Conservation (phyloP, 371 early-diverging fungal species). For the Cokeromyces recurvatus region DNA sequence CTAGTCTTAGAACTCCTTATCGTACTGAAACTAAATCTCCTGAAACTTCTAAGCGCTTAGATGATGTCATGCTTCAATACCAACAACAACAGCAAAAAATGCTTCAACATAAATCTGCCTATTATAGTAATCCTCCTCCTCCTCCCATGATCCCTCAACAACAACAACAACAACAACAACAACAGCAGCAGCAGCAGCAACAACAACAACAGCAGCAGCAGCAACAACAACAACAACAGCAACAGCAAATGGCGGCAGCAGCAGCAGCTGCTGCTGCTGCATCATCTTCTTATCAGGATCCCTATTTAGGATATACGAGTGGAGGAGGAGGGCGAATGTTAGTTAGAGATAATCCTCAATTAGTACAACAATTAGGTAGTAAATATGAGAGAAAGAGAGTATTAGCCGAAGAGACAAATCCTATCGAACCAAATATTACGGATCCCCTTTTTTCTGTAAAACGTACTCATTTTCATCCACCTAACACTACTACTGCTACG, state of each 20-base stretch:
- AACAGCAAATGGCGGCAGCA: background rate
- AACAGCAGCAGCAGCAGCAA: slow-evolving; percentile 4
- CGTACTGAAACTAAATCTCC: slow-evolving; percentile 42
- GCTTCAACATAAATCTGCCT: slow-evolving; percentile 26
- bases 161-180: slow-evolving; percentile 12
- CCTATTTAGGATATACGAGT: slow-evolving; percentile 27
- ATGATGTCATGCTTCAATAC: slow-evolving; percentile 51
- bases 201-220: slow-evolving; percentile 2
- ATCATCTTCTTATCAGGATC: slow-evolving; percentile 13
- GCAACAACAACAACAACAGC: slow-evolving; percentile 3
- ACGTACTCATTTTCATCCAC: slow-evolving; percentile 22
- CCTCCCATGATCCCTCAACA: slow-evolving; percentile 7
- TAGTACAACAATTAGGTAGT: slow-evolving; percentile 23
- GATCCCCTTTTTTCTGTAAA: slow-evolving; percentile 27
- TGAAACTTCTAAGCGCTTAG: slow-evolving; percentile 44
- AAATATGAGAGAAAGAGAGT: slow-evolving; percentile 29
- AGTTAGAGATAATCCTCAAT: slow-evolving; percentile 23
- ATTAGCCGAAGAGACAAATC: slow-evolving; percentile 16
- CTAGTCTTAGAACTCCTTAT: slow-evolving; percentile 20
- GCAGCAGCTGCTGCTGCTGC: slow-evolving; percentile 4
- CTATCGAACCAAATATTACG: slow-evolving; percentile 27
- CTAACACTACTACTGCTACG: no score
- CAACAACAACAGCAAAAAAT: slow-evolving; percentile 46
- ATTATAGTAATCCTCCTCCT: slow-evolving; percentile 2
- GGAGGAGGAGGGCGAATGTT: slow-evolving; percentile 36